Base-by-base conservation (phyloP, 1,139 yeast genomes). In the Yamadazyma buinensis region DNA sequence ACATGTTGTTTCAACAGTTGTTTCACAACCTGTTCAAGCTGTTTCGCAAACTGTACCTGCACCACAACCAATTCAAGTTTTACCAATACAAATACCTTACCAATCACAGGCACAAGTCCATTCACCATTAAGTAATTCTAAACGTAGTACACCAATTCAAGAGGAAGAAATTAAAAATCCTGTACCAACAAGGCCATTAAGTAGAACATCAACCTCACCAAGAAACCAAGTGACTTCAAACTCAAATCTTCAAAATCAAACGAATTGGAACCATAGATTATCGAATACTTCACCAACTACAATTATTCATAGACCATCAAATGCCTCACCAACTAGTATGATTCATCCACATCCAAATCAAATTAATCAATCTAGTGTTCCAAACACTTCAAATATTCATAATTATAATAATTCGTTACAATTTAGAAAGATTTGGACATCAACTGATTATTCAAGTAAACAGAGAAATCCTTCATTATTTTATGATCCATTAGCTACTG, bases 351-450 rank as follows among this genome's bases (percentile, higher is more conserved):
- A 4, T 17, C 33, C 27, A 4, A 30, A 31, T 21, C 21, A 27
- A 26, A 10, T 23, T 32, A 22, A 21, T 10, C 27, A 17, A 5
- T 5, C 5, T 17, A 17, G 19, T 17, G 19, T 17, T 17, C 5
- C 7, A 5, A n/a, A n/a, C 12, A n/a, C 25, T 7, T 19, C 33
- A 32, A 29, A 35, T 28, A 42, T 46, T 3, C 58, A 53, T 34
- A 57, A 54, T 30, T 56, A 57, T 34, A 47, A 59, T 11, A 47
- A 59, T 11, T 61, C 67, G 3, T 48, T 64, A 17, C 67, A 64
- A 40, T 67, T 67, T 44, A 47, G 72, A 32, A 64, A 66, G 42
- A 64, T 67, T 15, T 66, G 72, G 71, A 64, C 60, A 32, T 47
- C 44, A 31, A 29, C 44, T 11, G 35, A 42, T 12, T 43, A 32